Evolutionary conservation across 2,329 filamentous ascomycete genomes (phyloP), one percentile per base, ranked within the genome.

Genomic region (Tolypocladium cylindrosporum): DNA sequence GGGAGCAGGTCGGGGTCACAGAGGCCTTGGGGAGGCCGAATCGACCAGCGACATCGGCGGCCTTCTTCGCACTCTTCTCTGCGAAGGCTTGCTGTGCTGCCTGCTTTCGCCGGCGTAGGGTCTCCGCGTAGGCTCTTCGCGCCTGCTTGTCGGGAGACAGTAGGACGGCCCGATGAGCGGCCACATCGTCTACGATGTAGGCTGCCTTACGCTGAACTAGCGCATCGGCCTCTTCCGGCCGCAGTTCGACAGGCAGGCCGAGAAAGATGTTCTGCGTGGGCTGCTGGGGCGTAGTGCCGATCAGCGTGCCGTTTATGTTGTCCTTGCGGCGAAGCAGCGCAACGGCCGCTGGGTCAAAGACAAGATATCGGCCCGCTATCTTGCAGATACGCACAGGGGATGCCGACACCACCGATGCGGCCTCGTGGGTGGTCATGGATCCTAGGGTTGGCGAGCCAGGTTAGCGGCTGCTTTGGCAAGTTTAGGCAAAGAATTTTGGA

Each of bases 251-350:
- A 3, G 94, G 94, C 55, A 97, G 76, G 52, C 92, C 90, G 59
- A 93, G 82, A 70, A 97, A 97, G 59, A 96, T 83, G 74, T 96
- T 97, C 74, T 99, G 94, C 65, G 95, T 93, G 7, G 92, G 91
- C 58, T 91, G 87, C 73, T 97, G 92, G 2, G 94, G 93, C 37
- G 96, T 85, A 9, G 90, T 92, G 58, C 94, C 94, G 60, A 90
- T 86, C 57, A 96, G 80, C 39, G 94, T 88, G 62, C 91, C 91
- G 68, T 89, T 92, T 66, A 96, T 91, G 70, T 90, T 86, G 75
- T 96, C 83, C 66, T 85, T 79, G 61, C 89, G 85, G 63, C 94
- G 89, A 61, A 96, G 79, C 70, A 87, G 82, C 66, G 88, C 86
- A 60, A 91, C 88, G 62, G 86, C 85, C 68, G 91, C 84, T 66